Base-by-base conservation (phyloP, 805 yeast genomes). In the Kodamaea kakaduensis region DNA sequence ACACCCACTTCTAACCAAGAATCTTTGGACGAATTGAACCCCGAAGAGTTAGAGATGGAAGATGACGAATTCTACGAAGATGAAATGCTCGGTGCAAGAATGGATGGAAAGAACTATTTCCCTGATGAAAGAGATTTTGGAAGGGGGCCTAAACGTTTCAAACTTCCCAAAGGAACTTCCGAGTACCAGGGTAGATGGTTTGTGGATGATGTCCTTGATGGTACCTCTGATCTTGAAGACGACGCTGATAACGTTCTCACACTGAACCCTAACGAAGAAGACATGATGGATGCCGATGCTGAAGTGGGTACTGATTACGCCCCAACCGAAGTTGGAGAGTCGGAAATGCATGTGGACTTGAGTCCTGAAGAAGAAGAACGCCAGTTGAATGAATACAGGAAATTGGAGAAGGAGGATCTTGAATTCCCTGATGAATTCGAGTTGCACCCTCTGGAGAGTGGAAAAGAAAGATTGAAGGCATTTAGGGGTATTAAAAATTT, bases 351-450 rank as follows among this genome's bases (percentile, higher is more conserved):
- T 52, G 78, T 78, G 36, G 96, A 87, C 23, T 62, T 87, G 33
- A 66, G 82, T 1, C 78, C 81, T 21, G 96, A 85, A 48, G 96
- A 87, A 48, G 96, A 86, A 56, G 78, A 77, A 41, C 73, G 78
- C 48, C 96, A 89, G 59, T 67, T 87, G 43, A 64, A 72, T 38
- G 74, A 71, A 49, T 88, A 71, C 63, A 76, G 93, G 47, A 69
- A 69, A 25, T 59, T 76, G 43, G 96, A 79, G 46, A 74, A 75
- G 41, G 97, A 89, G 37, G 97, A 87, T 55, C 71, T 77, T 22
- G 96, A 89, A 50, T 93, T 88, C 69, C 97, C 97, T 0, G 99
- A 93, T 61, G 98, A 93, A 62, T 63, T 90, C 37, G 97, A 93
- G 57, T 64, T 93, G 27, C 73, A 71, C 30, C 97, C 97, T 19